Evolutionary conservation across 257 asterid species (phyloP).

Genomic region (Parsonsia alboflavescens): DNA sequence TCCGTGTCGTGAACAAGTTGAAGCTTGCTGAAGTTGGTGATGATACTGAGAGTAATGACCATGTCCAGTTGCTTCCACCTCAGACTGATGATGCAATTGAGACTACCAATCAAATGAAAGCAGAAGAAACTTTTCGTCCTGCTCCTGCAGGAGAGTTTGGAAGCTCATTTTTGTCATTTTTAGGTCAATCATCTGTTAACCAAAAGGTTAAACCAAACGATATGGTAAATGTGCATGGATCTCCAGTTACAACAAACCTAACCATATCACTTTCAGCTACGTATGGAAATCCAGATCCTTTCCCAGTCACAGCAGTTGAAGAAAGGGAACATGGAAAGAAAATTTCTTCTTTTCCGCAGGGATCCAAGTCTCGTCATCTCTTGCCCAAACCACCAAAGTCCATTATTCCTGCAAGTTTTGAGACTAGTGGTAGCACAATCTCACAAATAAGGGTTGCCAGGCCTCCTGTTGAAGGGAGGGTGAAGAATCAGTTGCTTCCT

Average conservation of each 20-base stretch:
- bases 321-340: constrained; percentile 45
- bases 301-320: constrained; percentile 33
- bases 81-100: constrained; percentile 29
- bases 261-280: constrained; percentile 61
- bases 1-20: constrained; percentile 30
- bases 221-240: constrained; percentile 34
- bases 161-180: constrained; percentile 33
- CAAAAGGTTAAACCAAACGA: constrained; percentile 27
- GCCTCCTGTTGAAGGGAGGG: constrained; percentile 94
- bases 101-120: constrained; percentile 32
- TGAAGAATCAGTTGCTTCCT: constrained; percentile 90
- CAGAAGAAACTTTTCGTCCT: constrained; percentile 24
- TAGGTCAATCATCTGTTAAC: constrained; percentile 29
- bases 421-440: constrained; percentile 41
- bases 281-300: constrained; percentile 36
- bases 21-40: constrained; percentile 34
- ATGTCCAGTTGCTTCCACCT: constrained; percentile 25
- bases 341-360: constrained; percentile 51
- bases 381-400: constrained; percentile 65
- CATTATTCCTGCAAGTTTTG: constrained; percentile 45
- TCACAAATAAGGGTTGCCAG: constrained; percentile 82
- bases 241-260: constrained; percentile 64
- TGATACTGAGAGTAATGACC: constrained; percentile 31
- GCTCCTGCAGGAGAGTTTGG: constrained; percentile 36
- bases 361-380: constrained; percentile 56